Evolutionary conservation across 805 yeast genomes (phyloP).

Genomic region (Metschnikowia baotianmanensis): DNA sequence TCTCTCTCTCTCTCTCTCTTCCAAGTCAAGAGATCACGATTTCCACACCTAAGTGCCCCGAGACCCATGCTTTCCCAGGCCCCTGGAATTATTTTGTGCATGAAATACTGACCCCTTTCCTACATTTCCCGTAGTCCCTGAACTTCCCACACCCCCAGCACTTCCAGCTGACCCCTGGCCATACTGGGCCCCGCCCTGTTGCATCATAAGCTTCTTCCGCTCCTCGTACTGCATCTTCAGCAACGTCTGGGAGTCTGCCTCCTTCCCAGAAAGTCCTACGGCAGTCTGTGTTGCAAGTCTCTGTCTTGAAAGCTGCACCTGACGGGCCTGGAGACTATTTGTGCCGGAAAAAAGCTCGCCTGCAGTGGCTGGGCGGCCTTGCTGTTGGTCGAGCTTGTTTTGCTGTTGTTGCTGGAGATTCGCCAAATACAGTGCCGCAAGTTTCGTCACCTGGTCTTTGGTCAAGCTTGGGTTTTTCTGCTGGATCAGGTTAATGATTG

Average conservation of each 20-base stretch:
- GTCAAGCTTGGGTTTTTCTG: constrained; percentile 61
- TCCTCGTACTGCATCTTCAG: constrained; percentile 37
- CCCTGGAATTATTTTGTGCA: no score
- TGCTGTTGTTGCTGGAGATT: constrained; percentile 54
- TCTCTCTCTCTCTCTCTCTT: no score
- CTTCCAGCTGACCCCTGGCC: no score
- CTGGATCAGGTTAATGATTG: constrained; percentile 62
- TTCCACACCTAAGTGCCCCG: no score
- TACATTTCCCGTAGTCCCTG: no score
- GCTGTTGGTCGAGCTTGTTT: constrained; percentile 22
- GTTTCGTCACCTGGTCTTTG: constrained; percentile 61
- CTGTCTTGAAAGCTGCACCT: constrained; percentile 15
- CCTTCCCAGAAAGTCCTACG: constrained; percentile 11
- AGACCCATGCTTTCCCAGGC: no score
- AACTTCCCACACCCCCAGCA: no score
- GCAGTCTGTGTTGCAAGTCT: constrained; percentile 13
- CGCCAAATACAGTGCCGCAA: constrained; percentile 64
- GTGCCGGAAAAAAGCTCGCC: constrained; percentile 13
- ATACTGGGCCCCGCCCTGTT: constrained; percentile 20
- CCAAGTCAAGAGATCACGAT: no score
- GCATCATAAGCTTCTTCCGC: constrained; percentile 34
- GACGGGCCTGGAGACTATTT: constrained; percentile 14
- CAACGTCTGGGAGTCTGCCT: constrained; percentile 24
- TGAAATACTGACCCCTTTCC: no score
- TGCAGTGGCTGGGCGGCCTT: constrained; percentile 15